Base-by-base conservation (phyloP, 2,329 filamentous ascomycete genomes). In the Shiraia bambusicola region DNA sequence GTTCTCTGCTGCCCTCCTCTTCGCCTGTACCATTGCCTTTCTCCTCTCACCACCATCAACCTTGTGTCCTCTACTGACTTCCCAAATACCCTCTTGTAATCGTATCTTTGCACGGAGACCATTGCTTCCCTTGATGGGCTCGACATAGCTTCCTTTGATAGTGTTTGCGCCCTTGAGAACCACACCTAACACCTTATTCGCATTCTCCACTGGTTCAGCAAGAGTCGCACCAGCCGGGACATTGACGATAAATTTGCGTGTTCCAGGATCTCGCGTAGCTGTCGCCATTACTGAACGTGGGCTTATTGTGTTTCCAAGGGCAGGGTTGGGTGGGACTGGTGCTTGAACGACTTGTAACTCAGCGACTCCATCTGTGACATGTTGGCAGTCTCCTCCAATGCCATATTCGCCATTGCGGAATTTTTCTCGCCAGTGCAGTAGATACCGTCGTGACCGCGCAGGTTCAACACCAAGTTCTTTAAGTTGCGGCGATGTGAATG, bases 41-140 rank as follows among this genome's bases (percentile, higher is more conserved):
- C 93, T 82, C 69, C 93, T 84, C 77, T 98, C 93, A 77, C 93
- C 93, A 63, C 93, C 93, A 71, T 97, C 91, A 54, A 98, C 84
- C 83, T 97, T 97, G 62, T 83, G 82, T 19, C 93, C 92, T 59
- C 84, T 80, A 66, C 80, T 84, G 60, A 90, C 78, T 75, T 97
- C 92, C 93, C 92, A 97, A 76, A 97, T 86, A 8, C 92, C 90
- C 68, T 96, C 91, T 42, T 84, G 82, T 15, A 88, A 78, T 50
- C 77, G 76, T 54, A 97, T 77, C 37, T 77, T 75, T 9, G 84
- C 87, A 7, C 81, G 83, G 28, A 74, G 72, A 1, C 81, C 78
- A 44, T 72, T 69, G 25, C 72, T 72, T 1, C 80, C 80, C 68
- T 86, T 84, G 19, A 91, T 64, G 4, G 83, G 81, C 63, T 84